Evolutionary conservation across 495 filamentous ascomycete genomes (phyloP), one percentile per base, ranked within the genome.

Genomic region (Peziza echinospora): DNA sequence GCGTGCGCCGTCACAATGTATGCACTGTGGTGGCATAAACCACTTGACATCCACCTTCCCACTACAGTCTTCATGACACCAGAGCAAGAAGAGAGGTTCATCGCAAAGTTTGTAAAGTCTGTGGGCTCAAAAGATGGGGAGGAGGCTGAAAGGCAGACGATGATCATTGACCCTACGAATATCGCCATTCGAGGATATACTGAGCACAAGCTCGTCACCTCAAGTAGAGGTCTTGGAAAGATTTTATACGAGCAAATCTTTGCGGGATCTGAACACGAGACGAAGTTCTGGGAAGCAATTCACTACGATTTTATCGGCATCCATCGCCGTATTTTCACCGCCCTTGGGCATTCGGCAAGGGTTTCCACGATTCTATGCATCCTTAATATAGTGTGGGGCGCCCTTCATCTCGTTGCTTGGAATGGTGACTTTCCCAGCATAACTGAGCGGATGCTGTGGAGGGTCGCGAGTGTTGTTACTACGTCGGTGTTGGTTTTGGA

Each of bases 11-110:
- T 53, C 8, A 9, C 53, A 5, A 41, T 57, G 1, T 61, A 59
- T 44, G n/a, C 23, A 3, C 24, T 53, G 41, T 59, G 56, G 56
- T 53, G 49, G 50, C 30, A 54, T 22, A 59, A 59, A 25, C 56
- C 58, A 8, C 11, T 45, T 2, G n/a, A 48, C 21, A 40, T 49
- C 13, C 21, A 47, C n/a, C 51, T 52, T 28, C 56, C 56, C 2
- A 57, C 49, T 10, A 13, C 9, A 10, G 25, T 50, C 11, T 7
- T 10, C 26, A n/a, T 34, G 8, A 34, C n/a, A n/a, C n/a, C n/a
- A n/a, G n/a, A n/a, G n/a, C n/a, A n/a, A n/a, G n/a, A 34, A n/a
- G 26, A 8, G 26, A 34, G 26, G 8, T 8, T 8, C n/a, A 34
- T 34, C 26, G 26, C n/a, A n/a, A n/a, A 8, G 26, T 8, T n/a